Base-by-base conservation (phyloP, 1,284 basidiomycete species). In the Papiliotrema laurentii region DNA sequence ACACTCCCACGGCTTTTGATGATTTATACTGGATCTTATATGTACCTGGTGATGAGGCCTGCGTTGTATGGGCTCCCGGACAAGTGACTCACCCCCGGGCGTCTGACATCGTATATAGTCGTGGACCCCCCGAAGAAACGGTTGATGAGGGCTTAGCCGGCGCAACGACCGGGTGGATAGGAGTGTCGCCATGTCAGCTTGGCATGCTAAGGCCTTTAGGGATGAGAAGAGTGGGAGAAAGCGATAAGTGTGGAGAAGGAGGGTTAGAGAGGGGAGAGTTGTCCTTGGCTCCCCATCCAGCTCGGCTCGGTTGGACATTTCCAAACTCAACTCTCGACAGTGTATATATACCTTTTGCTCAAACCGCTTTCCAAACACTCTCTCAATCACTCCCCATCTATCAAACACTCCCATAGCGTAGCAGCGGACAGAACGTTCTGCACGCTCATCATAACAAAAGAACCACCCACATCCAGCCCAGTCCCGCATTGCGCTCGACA, bases 1-100 rank as follows among this genome's bases (percentile, higher is more conserved):
- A 81, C 35, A 84, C 77, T 13, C 88, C 88, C 49, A 89, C 83
- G 43, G 90, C 60, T 55, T 71, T 71, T 11, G 55, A 62, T 16
- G 60, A 64, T 27, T 46, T 61, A n/a, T 71, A 52, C 9, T 63
- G 66, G 30, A 73, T 58, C 53, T 73, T 73, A 54, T 68, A 73
- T 16, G 66, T 63, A 2, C 60, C 65, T 67, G 40, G 16, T 18
- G n/a, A n/a, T n/a, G n/a, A n/a, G n/a, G 9, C 36, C 13, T 42
- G 16, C 14, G 34, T 24, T 13, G 24, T 18, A 27, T 31, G 4
- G 14, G 25, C 27, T 4, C 18, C 21, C 19, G 10, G 5, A 13
- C 18, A 18, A 18, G 19, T 21, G 24, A 57, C 60, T 45, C 18
- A 61, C 62, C 60, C 38, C 54, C 59, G 1, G 53, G 31, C 1